phyloP scores from a whole-genome alignment of 768 basidiomycete species.

The Macrolepiota fuliginosa region DNA sequence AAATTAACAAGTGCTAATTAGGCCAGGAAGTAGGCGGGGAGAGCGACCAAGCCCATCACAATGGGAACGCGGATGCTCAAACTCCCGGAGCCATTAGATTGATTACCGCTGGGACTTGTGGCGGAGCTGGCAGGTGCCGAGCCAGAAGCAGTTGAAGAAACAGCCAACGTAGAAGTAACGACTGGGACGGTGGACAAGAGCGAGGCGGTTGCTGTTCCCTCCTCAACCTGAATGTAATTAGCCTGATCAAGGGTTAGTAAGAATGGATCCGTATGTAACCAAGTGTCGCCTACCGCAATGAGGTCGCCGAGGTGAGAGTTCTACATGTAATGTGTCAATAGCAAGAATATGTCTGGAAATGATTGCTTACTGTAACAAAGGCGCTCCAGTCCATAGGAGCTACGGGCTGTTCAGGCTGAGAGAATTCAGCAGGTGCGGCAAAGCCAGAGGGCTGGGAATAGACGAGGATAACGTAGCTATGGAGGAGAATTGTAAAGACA shows the following conservation, averaged over 20 bases:
- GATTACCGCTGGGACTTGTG: conserved; percentile 14
- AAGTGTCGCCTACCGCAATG: conserved; percentile 4
- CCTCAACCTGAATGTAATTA: conserved; percentile 73
- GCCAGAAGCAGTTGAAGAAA: conserved; percentile 13
- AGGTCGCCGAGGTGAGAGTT: conserved; percentile 11
- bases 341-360: background rate
- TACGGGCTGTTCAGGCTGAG: conserved; percentile 47
- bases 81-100: conserved; percentile 6
- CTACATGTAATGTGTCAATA: background rate
- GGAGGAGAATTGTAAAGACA: background rate
- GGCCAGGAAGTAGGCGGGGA: background rate
- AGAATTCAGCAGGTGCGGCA: conserved; percentile 55
- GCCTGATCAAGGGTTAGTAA: conserved; percentile 36
- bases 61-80: background rate
- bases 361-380: background rate
- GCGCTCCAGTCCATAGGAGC: conserved; percentile 52
- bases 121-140: conserved; percentile 12
- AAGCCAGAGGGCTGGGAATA: conserved; percentile 65
- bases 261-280: background rate
- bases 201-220: conserved; percentile 54
- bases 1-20: background rate
- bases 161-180: conserved; percentile 53
- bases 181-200: conserved; percentile 64
- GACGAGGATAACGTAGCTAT: conserved; percentile 67
- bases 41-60: background rate